phyloP scores from a whole-genome alignment of 495 filamentous ascomycete species.

The Lindgomyces ingoldianus region DNA sequence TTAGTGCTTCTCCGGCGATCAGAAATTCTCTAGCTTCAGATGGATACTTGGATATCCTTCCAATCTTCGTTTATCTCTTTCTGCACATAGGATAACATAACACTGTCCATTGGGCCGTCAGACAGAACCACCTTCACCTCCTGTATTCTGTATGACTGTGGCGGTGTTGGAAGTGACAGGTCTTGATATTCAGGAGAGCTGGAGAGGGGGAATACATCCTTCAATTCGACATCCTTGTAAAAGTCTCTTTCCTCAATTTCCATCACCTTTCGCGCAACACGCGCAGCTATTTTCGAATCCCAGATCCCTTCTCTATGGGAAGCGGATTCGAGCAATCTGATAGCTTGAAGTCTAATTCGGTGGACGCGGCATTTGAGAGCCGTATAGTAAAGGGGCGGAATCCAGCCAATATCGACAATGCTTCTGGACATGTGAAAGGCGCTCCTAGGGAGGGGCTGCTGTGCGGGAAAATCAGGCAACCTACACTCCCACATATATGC shows the following conservation, averaged over 20 bases:
- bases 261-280: conserved; percentile 42
- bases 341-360: conserved; percentile 49
- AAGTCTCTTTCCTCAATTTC: conserved; percentile 45
- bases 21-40: too few relatives aligned
- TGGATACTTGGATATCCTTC: not conserved
- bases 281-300: conserved; percentile 35
- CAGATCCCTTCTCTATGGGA: conserved; percentile 59
- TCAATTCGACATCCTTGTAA: not conserved
- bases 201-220: not conserved
- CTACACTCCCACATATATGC: not conserved
- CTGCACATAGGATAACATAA: not conserved
- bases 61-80: not conserved
- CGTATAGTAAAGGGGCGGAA: conserved; percentile 55
- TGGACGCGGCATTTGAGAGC: conserved; percentile 60
- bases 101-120: not conserved
- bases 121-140: conserved; percentile 15
- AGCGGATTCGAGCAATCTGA: conserved; percentile 44
- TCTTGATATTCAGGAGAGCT: not conserved
- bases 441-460: not conserved
- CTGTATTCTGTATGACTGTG: conserved; percentile 13
- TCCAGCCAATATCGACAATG: conserved; percentile 29
- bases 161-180: not conserved
- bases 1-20: too few relatives aligned
- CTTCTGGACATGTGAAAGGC: conserved; percentile 1
- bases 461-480: not conserved